A percentile compares a stretch with the other conserved stretches of the same genome.
Evolutionary conservation across 2,329 filamentous ascomycete species (phyloP).

Genomic region (Calonectria honghensis): DNA sequence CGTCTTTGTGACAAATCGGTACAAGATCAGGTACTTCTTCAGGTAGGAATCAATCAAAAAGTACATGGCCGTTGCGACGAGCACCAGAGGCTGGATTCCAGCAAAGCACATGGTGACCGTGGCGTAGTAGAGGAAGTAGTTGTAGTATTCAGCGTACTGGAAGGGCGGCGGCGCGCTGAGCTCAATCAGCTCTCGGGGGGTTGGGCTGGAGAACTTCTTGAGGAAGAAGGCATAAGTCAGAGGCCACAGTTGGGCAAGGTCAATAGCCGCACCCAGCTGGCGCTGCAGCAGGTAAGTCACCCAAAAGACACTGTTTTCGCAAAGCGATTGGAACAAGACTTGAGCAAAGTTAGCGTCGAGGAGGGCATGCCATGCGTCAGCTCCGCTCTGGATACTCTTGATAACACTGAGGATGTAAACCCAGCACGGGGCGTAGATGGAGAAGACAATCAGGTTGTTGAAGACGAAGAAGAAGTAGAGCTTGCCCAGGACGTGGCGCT

Average conservation of each 20-base stretch:
- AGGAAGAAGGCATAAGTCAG: slow-evolving; percentile 89
- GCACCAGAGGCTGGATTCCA: slow-evolving; percentile 88
- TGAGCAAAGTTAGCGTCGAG: slow-evolving; percentile 76
- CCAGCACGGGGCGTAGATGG: slow-evolving; percentile 90
- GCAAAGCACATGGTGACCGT: slow-evolving; percentile 92
- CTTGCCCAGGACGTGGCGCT: slow-evolving; percentile 92
- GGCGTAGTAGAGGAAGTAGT: slow-evolving; percentile 96
- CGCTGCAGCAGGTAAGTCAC: slow-evolving; percentile 94
- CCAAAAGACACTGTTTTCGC: slow-evolving; percentile 92
- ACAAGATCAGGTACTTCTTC: slow-evolving; percentile 96
- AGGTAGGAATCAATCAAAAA: slow-evolving; percentile 90
- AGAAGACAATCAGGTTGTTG: slow-evolving; percentile 97
- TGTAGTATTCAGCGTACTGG: slow-evolving; percentile 98
- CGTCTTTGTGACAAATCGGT: slow-evolving; percentile 97
- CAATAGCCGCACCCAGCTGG: slow-evolving; percentile 93
- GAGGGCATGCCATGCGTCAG: slow-evolving; percentile 82
- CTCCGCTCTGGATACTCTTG: slow-evolving; percentile 71
- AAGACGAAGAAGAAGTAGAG: slow-evolving; percentile 97
- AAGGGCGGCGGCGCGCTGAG: slow-evolving; percentile 94
- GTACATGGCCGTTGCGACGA: slow-evolving; percentile 91
- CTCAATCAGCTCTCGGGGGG: slow-evolving; percentile 92
- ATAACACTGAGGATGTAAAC: slow-evolving; percentile 81
- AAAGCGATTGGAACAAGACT: slow-evolving; percentile 83
- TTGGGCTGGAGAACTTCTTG: slow-evolving; percentile 89
- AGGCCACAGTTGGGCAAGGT: slow-evolving; percentile 91